phyloP scores from a whole-genome alignment of 2,329 filamentous ascomycete species.

The Sarocladium strictum region DNA sequence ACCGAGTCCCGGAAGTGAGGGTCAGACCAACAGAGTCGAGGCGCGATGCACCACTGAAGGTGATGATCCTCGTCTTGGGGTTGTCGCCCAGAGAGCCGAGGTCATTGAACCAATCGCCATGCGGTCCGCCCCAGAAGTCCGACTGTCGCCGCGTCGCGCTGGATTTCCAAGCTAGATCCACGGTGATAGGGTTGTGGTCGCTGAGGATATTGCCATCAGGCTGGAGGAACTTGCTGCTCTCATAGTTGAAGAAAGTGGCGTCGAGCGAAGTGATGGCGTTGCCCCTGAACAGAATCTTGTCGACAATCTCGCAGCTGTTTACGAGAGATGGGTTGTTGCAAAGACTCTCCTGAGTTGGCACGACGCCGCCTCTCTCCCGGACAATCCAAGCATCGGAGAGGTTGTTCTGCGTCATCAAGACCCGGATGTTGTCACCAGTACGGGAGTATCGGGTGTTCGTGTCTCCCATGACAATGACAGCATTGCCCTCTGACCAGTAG shows the following conservation, averaged over 20 bases:
- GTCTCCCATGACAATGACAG: constrained; percentile 57
- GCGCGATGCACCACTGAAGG: constrained; percentile 2
- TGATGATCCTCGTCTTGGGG: constrained; percentile 2
- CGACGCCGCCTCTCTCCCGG: constrained; percentile 4
- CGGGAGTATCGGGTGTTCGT: constrained; percentile 58
- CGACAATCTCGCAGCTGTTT: constrained; percentile 53
- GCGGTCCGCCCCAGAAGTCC: constrained; percentile 3
- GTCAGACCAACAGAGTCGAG: constrained; percentile 5
- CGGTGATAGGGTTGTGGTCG: constrained; percentile 55
- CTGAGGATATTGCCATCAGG: constrained; percentile 45
- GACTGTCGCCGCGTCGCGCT: background rate
- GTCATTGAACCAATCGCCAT: constrained; percentile 5
- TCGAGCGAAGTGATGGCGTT: constrained; percentile 35
- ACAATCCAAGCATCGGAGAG: constrained; percentile 7
- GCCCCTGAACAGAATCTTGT: constrained; percentile 52
- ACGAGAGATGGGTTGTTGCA: constrained; percentile 44
- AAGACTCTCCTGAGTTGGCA: constrained; percentile 9
- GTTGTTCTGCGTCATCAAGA: background rate
- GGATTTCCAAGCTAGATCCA: constrained; percentile 34
- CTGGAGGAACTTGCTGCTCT: constrained; percentile 48
- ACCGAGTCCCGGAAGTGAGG: background rate
- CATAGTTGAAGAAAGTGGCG: constrained; percentile 46
- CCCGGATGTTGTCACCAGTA: constrained; percentile 34
- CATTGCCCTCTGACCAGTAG: constrained; percentile 47
- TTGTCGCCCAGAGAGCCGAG: background rate